These are phyloP conservation scores for Halenospora varia DNA, from an alignment of 495 filamentous ascomycete species.

Conservation along the genomic window DNA sequence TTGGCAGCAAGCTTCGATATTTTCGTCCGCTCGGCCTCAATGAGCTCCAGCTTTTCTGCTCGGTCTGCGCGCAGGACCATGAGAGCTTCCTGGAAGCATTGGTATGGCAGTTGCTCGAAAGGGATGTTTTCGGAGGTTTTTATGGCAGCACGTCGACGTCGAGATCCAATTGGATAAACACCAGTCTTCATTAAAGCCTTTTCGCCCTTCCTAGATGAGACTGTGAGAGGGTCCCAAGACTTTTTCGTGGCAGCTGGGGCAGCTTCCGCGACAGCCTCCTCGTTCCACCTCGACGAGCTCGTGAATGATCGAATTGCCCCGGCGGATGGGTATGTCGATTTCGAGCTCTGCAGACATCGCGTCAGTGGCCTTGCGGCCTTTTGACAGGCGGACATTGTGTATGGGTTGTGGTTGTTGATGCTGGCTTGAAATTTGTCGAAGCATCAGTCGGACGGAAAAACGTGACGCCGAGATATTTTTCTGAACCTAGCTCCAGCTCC, in stretches of 20 bases:
- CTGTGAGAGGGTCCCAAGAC: conserved; percentile 31
- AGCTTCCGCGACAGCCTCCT: conserved; percentile 33
- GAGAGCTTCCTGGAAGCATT: conserved; percentile 95
- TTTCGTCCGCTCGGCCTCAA: conserved; percentile 43
- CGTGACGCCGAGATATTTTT: conserved; percentile 24
- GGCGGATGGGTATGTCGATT: conserved; percentile 29
- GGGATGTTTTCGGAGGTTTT: conserved; percentile 67
- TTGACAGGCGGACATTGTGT: conserved; percentile 64
- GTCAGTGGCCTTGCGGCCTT: conserved; percentile 63
- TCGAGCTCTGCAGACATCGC: conserved; percentile 53
- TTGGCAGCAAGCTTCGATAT: conserved; percentile 56
- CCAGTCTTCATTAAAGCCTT: conserved; percentile 53
- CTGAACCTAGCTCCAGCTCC: conserved; percentile 11
- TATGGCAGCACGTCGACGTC: conserved; percentile 76
- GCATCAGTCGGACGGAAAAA: conserved; percentile 17
- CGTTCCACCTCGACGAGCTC: conserved; percentile 33
- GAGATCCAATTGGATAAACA: conserved; percentile 67
- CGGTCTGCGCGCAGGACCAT: conserved; percentile 77
- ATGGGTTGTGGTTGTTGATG: conserved; percentile 21
- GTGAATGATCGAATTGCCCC: conserved; percentile 42
- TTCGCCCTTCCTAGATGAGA: conserved; percentile 48
- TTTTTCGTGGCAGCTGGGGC: conserved; percentile 24
- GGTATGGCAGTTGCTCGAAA: conserved; percentile 90
- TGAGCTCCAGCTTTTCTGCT: conserved; percentile 69
- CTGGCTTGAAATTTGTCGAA: conserved; percentile 19